Conservation (phyloP, 2,329 filamentous ascomycete genomes). For the Chrysoporthe deuterocubensis region DNA sequence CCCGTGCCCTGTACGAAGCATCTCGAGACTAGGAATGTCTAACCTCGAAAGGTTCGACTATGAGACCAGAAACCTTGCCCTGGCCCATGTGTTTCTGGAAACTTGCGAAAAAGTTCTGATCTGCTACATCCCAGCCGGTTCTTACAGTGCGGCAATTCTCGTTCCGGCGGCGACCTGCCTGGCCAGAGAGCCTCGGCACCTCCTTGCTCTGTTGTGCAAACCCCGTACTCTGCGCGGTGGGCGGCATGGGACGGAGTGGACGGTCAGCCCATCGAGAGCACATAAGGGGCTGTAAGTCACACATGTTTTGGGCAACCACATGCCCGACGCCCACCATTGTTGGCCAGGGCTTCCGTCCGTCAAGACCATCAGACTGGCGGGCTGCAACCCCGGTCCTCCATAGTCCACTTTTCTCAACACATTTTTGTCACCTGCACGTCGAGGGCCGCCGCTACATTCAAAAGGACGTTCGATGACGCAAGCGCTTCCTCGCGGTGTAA, state of each 20-base stretch:
- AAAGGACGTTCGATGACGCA: not conserved
- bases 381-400: not conserved
- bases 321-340: conserved; percentile 1
- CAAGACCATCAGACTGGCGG: conserved; percentile 5
- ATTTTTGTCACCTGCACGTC: not conserved
- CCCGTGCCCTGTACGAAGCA: conserved; percentile 3
- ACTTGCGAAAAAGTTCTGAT: not conserved
- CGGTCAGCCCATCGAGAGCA: conserved; percentile 20
- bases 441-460: not conserved
- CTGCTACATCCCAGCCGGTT: not conserved
- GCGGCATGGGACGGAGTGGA: not conserved
- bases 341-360: conserved; percentile 3
- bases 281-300: conserved; percentile 1
- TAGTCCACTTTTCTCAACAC: not conserved
- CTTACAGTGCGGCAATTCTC: no score
- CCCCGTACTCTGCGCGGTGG: not conserved
- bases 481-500: conserved; percentile 15
- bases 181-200: not conserved
- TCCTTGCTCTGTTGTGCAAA: not conserved
- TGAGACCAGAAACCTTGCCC: no score
- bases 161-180: not conserved
- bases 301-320: conserved; percentile 12
- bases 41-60: not conserved
- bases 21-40: no score
- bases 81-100: not conserved